phyloP scores from a whole-genome alignment of 495 filamentous ascomycete genomes.

The Tuber brumale region DNA sequence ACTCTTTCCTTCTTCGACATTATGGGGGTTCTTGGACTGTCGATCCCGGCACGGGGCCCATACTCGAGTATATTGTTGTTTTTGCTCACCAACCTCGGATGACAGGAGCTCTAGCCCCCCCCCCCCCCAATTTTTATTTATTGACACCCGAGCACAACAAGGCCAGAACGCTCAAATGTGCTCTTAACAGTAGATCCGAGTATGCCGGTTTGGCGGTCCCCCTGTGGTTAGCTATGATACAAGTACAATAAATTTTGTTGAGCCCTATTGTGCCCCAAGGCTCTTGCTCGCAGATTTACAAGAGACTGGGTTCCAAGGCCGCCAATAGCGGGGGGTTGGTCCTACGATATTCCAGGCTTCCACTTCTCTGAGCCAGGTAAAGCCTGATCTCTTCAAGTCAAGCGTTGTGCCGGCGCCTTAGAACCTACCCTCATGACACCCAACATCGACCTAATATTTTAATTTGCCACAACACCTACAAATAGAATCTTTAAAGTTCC shows the following conservation, averaged over 20 bases:
- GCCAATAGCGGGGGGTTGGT: background rate
- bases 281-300: background rate
- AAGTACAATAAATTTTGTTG: too few species aligned
- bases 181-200: background rate
- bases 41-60: too few species aligned
- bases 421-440: background rate
- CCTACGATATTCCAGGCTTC: background rate
- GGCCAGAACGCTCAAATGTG: background rate
- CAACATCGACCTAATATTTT: background rate
- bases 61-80: too few species aligned
- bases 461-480: background rate
- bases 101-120: too few species aligned
- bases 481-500: background rate
- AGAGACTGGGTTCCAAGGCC: background rate
- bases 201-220: too few species aligned
- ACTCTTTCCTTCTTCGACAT: too few species aligned
- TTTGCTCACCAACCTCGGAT: too few species aligned
- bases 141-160: background rate
- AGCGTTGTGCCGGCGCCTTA: background rate
- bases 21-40: too few species aligned
- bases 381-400: background rate
- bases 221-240: too few species aligned
- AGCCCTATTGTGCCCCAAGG: background rate
- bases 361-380: background rate
- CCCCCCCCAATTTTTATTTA: too few species aligned